phyloP scores from a whole-genome alignment of 371 early-diverging fungal genomes.

The Apophysomyces variabilis region DNA sequence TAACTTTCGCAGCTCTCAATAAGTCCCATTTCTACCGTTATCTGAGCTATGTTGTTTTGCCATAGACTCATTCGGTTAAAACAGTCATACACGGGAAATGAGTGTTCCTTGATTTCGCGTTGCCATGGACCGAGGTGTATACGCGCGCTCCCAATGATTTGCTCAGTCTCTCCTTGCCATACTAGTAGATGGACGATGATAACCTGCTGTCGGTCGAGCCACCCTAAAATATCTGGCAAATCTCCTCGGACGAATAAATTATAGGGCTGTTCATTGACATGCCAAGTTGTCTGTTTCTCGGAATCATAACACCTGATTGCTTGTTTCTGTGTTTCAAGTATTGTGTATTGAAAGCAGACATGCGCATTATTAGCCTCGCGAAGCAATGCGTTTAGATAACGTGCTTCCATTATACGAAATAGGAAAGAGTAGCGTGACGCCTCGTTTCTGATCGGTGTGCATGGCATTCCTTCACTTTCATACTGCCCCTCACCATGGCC shows the following conservation, averaged over 20 bases:
- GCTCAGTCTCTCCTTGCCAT: not conserved
- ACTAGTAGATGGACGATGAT: conserved; percentile 3
- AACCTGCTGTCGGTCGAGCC: conserved; percentile 2
- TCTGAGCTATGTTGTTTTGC: not conserved
- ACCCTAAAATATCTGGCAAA: not conserved
- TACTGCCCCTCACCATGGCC: conserved; percentile 11
- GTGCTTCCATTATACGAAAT: conserved; percentile 8
- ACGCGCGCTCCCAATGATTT: not conserved
- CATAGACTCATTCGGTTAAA: not conserved
- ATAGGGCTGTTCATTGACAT: not conserved
- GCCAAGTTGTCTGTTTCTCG: conserved; percentile 4
- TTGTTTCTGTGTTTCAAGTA: not conserved
- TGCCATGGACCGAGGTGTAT: not conserved
- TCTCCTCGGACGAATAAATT: conserved; percentile 3
- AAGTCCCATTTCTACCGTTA: conserved; percentile 2
- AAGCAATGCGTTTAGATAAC: conserved; percentile 1
- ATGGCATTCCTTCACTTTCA: conserved; percentile 5
- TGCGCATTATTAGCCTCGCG: not conserved
- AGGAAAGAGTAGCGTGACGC: conserved; percentile 6
- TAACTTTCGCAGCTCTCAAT: not conserved
- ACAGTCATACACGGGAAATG: not conserved
- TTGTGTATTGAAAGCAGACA: not conserved
- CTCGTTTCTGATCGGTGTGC: not conserved
- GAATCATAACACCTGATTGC: not conserved
- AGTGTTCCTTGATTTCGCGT: not conserved